phyloP scores from a whole-genome alignment of 768 basidiomycete genomes.

The Hericium coralloides region DNA sequence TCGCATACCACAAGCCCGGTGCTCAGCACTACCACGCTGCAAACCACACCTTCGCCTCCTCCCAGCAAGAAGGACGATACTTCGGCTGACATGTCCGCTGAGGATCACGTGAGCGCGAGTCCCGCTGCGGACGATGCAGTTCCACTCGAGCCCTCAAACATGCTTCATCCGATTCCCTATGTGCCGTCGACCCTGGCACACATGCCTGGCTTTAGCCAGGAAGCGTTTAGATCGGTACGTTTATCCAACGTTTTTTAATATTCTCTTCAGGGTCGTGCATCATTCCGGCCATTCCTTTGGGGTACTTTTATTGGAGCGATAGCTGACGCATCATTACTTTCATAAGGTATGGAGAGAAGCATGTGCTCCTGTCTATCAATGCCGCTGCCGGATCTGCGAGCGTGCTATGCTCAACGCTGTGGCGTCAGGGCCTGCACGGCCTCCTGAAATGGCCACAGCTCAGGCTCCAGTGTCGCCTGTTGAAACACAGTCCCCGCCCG shows the following conservation, averaged over 20 bases:
- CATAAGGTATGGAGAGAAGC: slow-evolving; percentile 66
- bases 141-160: slow-evolving; percentile 48
- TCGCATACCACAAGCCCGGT: slow-evolving; percentile 67
- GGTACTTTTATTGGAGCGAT: slow-evolving; percentile 36
- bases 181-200: slow-evolving; percentile 55
- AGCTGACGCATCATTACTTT: not conserved
- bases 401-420: slow-evolving; percentile 43
- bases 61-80: slow-evolving; percentile 35
- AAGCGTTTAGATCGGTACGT: slow-evolving; percentile 2
- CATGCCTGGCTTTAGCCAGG: slow-evolving; percentile 23
- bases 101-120: slow-evolving; percentile 19
- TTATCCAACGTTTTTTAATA: slow-evolving; percentile 26
- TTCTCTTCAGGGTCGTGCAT: slow-evolving; percentile 17
- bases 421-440: slow-evolving; percentile 6
- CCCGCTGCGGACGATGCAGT: slow-evolving; percentile 39
- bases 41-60: slow-evolving; percentile 73
- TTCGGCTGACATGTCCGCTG: slow-evolving; percentile 15
- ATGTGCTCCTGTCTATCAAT: slow-evolving; percentile 61
- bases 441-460: slow-evolving; percentile 16
- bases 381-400: slow-evolving; percentile 66
- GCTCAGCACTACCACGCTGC: slow-evolving; percentile 61
- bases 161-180: slow-evolving; percentile 61
- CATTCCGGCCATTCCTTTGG: slow-evolving; percentile 17
- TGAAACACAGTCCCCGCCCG: slow-evolving; percentile 3
- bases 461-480: slow-evolving; percentile 13